Conservation (phyloP, 306 rosid species). For the Citrullus colocynthis region DNA sequence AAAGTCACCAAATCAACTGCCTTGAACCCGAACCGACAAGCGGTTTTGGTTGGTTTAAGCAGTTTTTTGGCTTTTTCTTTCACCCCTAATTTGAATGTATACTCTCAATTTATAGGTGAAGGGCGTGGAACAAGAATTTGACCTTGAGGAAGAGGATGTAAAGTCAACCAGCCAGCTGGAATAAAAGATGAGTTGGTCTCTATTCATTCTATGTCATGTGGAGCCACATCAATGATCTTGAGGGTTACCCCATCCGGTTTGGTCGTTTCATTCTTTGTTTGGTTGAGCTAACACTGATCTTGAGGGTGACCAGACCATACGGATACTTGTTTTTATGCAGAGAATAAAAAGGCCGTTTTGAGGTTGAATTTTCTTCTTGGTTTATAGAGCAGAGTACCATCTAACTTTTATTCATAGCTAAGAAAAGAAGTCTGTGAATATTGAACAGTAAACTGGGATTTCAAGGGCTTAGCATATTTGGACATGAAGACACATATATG, state of each 20-base stretch:
- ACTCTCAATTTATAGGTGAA: slow-evolving; percentile 48
- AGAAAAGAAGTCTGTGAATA: background rate
- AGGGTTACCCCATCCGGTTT: background rate
- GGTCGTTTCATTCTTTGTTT: background rate
- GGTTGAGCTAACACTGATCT: background rate
- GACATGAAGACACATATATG: background rate
- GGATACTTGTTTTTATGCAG: background rate
- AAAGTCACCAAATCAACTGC: too few species aligned
- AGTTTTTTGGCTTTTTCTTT: too few species aligned
- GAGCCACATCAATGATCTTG: background rate
- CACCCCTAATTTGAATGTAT: background rate
- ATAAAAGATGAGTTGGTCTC: slow-evolving; percentile 15
- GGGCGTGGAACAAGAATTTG: slow-evolving; percentile 80
- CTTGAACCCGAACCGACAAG: too few species aligned
- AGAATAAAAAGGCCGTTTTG: background rate
- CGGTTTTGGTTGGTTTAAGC: too few species aligned
- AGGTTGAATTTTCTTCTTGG: background rate
- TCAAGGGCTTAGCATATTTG: background rate
- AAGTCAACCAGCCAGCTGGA: slow-evolving; percentile 34
- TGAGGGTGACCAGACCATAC: background rate
- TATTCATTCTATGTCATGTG: background rate
- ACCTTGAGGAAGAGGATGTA: slow-evolving; percentile 56
- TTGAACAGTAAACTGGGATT: background rate
- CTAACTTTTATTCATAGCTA: background rate
- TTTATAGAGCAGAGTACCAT: background rate